Conservation (phyloP, 495 filamentous ascomycete species). For the Cenococcum geophilum region DNA sequence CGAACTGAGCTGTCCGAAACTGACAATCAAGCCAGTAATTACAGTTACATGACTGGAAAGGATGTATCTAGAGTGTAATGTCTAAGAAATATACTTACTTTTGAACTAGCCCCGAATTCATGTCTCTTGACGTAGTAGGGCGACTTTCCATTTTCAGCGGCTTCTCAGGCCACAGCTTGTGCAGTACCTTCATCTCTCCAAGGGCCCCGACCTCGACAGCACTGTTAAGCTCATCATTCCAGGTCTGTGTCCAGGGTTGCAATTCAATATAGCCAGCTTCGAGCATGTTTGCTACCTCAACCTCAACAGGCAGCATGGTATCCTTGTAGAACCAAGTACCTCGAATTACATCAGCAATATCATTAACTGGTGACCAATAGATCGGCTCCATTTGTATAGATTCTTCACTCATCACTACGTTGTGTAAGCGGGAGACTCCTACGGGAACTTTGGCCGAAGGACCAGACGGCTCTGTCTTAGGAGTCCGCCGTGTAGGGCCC, state of each 20-base stretch:
- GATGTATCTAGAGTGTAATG: neutral
- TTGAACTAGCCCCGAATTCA: constrained; percentile 25
- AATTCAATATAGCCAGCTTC: constrained; percentile 83
- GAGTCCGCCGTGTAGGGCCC: constrained; percentile 4
- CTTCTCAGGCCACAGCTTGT: constrained; percentile 69
- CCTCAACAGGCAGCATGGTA: constrained; percentile 83
- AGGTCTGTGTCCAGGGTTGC: constrained; percentile 85
- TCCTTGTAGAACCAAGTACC: constrained; percentile 98
- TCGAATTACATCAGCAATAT: constrained; percentile 72
- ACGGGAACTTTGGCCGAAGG: constrained; percentile 38
- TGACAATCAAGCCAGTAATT: too few species aligned
- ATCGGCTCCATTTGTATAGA: constrained; percentile 73
- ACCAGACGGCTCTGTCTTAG: constrained; percentile 8
- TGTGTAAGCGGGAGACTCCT: constrained; percentile 40
- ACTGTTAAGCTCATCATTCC: constrained; percentile 85
- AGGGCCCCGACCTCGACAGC: constrained; percentile 84
- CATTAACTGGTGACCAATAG: constrained; percentile 95
- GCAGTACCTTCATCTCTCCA: constrained; percentile 83
- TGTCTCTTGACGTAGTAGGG: constrained; percentile 30
- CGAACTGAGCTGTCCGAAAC: neutral
- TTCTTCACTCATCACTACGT: constrained; percentile 38
- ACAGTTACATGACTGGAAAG: neutral
- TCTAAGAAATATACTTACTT: constrained; percentile 28
- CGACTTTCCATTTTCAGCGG: constrained; percentile 40
- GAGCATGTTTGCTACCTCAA: constrained; percentile 82